Conservation (phyloP, 139 green algal genomes). For the Tetraselmis chui region DNA sequence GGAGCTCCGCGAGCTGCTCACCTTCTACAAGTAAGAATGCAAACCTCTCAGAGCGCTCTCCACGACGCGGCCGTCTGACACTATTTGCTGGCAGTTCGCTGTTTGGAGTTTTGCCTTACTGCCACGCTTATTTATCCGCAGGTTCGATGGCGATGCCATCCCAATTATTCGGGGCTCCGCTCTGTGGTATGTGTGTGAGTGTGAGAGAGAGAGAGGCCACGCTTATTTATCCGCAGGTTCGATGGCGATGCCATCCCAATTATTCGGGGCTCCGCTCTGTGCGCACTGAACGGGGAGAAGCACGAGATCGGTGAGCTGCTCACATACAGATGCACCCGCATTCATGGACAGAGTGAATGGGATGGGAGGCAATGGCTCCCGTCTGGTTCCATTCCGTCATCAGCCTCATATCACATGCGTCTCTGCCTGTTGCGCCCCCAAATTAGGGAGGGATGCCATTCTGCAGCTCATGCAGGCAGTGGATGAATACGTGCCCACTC, state of each 20-base stretch:
- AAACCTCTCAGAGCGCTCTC: too few relatives aligned
- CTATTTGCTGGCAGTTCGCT: conserved; percentile 11
- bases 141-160: conserved; percentile 47
- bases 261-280: conserved; percentile 13
- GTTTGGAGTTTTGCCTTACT: conserved; percentile 11
- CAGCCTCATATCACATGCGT: too few relatives aligned
- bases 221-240: conserved; percentile 33
- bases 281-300: conserved; percentile 30
- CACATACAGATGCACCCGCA: too few relatives aligned
- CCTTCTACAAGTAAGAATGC: conserved; percentile 47
- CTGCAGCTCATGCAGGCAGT: conserved; percentile 49
- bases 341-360: too few relatives aligned
- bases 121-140: conserved; percentile 20
- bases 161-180: conserved; percentile 30
- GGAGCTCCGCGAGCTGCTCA: conserved; percentile 50
- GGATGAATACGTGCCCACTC: conserved; percentile 46
- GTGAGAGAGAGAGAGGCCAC: background rate
- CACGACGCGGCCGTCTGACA: background rate
- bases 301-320: conserved; percentile 53
- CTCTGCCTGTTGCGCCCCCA: too few relatives aligned
- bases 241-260: conserved; percentile 49
- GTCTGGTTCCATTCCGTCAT: too few relatives aligned
- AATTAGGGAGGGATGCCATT: conserved; percentile 60
- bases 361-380: too few relatives aligned
- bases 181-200: conserved; percentile 4